Base-by-base conservation (phyloP, 352 stramenopile genomes). In the Globisporangium splendens region DNA sequence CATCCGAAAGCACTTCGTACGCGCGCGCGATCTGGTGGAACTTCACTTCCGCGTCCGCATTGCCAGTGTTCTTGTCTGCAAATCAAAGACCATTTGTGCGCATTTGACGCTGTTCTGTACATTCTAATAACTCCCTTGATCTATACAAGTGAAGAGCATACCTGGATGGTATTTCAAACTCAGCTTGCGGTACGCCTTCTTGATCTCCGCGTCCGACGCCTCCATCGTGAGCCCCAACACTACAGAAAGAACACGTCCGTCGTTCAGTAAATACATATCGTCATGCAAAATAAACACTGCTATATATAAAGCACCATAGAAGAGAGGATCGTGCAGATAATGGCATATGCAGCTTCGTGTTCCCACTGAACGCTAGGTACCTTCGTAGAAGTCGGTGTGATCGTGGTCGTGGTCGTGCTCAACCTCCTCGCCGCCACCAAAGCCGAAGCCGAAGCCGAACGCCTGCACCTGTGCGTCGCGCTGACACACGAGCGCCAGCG, bases 111-210 rank as follows among this genome's bases (percentile, higher is more conserved):
- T 8, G 4, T 15, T 8, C 21, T 56, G 17, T 31, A 28, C n/a
- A 83, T 17, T 10, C 11, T 43, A 8, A 43, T 43, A 13, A 43
- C 38, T 5, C 24, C 24, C 2, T 31, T 8, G 38, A 43, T 43
- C 2, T 13, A 43, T 10, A 43, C 2, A 43, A 8, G 38, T 6
- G 69, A 59, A 86, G 8, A 22, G 22, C 65, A 74, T 86, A 73
- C 95, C 88, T 39, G 96, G 96, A 65, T 98, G 96, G 65, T 98
- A 98, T 63, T 98, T 95, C n/a, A 98, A 80, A 52, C 84, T 96
- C 15, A 98, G 72, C 65, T 97, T 97, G 54, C 95, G 83, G 70
- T 98, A 98, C 24, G 95, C 95, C 59, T 94, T 95, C 72, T 98
- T 98, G 66, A 98, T 98, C 68, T 98, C 75, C 11, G 79, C 69